A percentile compares a stretch with the other conserved stretches of the same genome.
phyloP scores from a whole-genome alignment of 73 alveolate genomes.

The Stentor coeruleus region DNA sequence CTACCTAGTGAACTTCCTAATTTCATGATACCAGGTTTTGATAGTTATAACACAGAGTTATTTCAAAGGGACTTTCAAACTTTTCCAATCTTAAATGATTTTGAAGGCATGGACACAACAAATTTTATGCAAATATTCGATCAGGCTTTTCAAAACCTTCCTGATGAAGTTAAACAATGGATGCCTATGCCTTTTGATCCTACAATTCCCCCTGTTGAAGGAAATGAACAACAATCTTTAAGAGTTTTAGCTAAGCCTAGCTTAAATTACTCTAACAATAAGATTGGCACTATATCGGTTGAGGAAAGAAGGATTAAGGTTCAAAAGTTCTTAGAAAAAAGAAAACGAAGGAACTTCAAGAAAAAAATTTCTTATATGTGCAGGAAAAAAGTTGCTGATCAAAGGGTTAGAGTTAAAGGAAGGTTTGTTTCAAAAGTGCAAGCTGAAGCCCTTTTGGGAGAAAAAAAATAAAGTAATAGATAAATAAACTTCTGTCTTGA shows the following conservation, averaged over 20 bases:
- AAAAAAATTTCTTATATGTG: slow-evolving; percentile 38
- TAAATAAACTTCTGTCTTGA: too few species aligned
- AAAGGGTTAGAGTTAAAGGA: slow-evolving; percentile 41
- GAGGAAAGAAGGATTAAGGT: slow-evolving; percentile 26
- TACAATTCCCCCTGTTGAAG: not conserved
- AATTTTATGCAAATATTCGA: not conserved
- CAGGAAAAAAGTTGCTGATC: slow-evolving; percentile 48
- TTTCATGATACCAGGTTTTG: not conserved
- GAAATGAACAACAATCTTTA: not conserved
- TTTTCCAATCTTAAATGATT: not conserved
- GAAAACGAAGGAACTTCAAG: slow-evolving; percentile 40
- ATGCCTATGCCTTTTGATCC: not conserved
- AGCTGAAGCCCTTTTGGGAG: not conserved
- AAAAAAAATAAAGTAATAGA: not conserved
- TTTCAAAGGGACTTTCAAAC: not conserved
- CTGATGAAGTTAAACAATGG: not conserved
- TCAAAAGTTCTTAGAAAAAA: slow-evolving; percentile 45
- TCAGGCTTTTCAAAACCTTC: not conserved
- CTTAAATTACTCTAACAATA: not conserved
- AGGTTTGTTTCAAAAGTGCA: slow-evolving; percentile 32
- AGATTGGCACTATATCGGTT: not conserved
- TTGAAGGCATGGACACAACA: not conserved
- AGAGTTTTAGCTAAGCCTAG: not conserved
- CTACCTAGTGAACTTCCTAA: not conserved
- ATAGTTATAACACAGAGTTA: not conserved